Base-by-base conservation (phyloP, 345 rosid genomes). In the Abelmoschus esculentus region DNA sequence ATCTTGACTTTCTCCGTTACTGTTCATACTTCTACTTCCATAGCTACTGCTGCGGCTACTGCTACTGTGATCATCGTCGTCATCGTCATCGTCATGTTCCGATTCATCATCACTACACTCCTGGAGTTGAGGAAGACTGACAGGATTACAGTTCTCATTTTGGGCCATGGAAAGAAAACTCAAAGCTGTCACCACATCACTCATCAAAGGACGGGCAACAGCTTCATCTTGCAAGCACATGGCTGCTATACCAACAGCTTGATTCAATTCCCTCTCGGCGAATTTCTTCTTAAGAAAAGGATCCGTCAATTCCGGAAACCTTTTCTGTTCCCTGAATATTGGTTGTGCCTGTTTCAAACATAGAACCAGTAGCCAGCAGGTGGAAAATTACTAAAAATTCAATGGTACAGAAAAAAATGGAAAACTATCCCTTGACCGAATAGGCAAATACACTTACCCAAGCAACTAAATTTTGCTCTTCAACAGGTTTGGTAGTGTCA, bases 201-300 rank as follows among this genome's bases (percentile, higher is more conserved):
- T 85, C 71, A 91, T 88, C 66, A 88, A 75, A 14, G 98, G 98
- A 55, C 98, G 91, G 14, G 90, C 89, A 0, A 77, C 80, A 55
- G 92, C 61, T 81, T 86, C 93, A 19, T 89, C 93, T 76, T 89
- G 98, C 67, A 89, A 63, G 47, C 98, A 92, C 98, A 92, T 92
- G 29, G 96, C 90, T 70, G 93, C 82, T 59, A 92, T 85, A 6
- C 93, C 98, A 55, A 92, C 89, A 0, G 88, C 96, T 82, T 92
- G 93, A 73, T 89, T 90, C 74, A 92, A 79, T 40, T 83, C 89
- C 65, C 83, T 88, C 71, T 83, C 97, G 0, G 93, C 86, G 49
- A 86, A 85, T 59, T 69, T 66, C 49, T 54, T 86, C 56, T 15
- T 76, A 22, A 92, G 80, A 0, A 77, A 73, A 70, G 96, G 92